Evolutionary conservation across 179 eudicot species (phyloP), one percentile per base, ranked within the genome.

Genomic region (Vitellaria paradoxa): DNA sequence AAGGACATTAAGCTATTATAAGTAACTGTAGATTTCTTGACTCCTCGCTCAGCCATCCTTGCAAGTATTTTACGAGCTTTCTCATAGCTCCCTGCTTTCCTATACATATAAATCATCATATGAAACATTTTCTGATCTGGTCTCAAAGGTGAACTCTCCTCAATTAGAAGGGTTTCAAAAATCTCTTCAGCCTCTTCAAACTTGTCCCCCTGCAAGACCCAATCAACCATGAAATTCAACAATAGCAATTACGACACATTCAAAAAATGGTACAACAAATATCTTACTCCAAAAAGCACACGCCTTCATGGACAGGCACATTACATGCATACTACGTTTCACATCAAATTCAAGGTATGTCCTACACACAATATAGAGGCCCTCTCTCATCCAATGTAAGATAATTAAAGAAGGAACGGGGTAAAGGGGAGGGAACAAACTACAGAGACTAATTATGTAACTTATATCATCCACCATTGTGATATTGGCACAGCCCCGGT

Each of bases 111-210:
- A 65, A 95, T 95, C 94, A 95, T 91, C 99, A 93, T 91, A 78
- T 95, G 97, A 81, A 95, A 95, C 99, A 95, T 90, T 83, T 95
- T 93, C 79, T 93, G 99, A 78, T 95, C 99, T 10, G 99, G 99
- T 80, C 84, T 90, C 68, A 91, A 81, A 57, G 93, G 89, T 52
- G 97, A 85, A 59, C 67, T 85, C 77, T 95, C 85, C 69, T 87
- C 80, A 77, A 81, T 82, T 71, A 91, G 77, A 80, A 95, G 88
- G 81, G 84, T 74, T 66, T 93, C 93, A 84, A 95, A 93, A 21
- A 91, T 75, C 52, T 84, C 97, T 84, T 95, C 97, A 70, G 99
- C 99, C 80, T 90, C 95, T 76, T 85, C 81, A 81, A 87, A 93
- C 80, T 89, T 95, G 84, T 87, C 83, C 75, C 91, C 97, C 99